Conservation (phyloP, 352 stramenopile species). For the Globisporangium nunn region DNA sequence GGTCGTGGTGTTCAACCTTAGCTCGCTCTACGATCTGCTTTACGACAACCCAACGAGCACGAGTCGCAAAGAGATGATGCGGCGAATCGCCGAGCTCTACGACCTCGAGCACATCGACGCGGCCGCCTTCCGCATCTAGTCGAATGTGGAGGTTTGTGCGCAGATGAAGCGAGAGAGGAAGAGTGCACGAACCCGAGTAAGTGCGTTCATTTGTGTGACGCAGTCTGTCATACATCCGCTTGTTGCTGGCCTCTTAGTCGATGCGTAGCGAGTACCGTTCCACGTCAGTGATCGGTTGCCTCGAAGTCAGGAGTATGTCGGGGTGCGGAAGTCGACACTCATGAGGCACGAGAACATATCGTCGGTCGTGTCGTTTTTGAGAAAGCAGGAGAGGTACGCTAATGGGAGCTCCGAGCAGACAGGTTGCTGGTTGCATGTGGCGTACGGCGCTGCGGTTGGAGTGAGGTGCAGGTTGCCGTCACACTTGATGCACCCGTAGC, state of each 20-base stretch:
- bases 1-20: conserved; percentile 75
- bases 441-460: conserved; percentile 1
- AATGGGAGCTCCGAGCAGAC: conserved; percentile 5
- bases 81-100: conserved; percentile 64
- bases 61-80: conserved; percentile 80
- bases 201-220: not conserved
- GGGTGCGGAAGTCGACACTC: not conserved
- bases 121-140: conserved; percentile 62
- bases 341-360: conserved; percentile 11
- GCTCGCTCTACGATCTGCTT: conserved; percentile 73
- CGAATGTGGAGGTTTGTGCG: not conserved
- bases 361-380: conserved; percentile 5
- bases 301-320: not conserved
- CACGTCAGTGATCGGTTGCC: not conserved
- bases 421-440: conserved; percentile 1
- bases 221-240: not conserved
- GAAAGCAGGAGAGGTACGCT: conserved; percentile 9
- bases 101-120: conserved; percentile 71
- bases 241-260: not conserved
- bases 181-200: not conserved
- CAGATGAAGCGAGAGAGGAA: not conserved
- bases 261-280: not conserved
- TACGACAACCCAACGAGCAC: conserved; percentile 74
- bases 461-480: not conserved
- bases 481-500: conserved; percentile 10